phyloP scores from a whole-genome alignment of 75 land plant species.

The Adiantum capillusveneris region DNA sequence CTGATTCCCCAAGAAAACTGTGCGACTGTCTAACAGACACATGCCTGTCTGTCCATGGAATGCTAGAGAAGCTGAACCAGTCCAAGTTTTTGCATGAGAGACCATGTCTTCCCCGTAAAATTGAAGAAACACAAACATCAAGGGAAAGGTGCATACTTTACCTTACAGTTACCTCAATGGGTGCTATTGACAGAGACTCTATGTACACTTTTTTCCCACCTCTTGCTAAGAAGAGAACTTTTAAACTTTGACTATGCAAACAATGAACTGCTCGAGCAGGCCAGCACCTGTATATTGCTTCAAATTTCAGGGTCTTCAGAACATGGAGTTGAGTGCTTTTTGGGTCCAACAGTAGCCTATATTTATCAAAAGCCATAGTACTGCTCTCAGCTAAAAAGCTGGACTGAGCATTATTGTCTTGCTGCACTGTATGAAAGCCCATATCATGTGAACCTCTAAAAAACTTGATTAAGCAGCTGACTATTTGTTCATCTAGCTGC shows the following conservation, averaged over 20 bases:
- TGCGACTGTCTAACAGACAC: conserved; percentile 22
- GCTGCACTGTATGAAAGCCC: neutral
- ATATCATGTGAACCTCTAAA: conserved; percentile 19
- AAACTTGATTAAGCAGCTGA: conserved; percentile 57
- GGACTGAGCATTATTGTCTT: neutral
- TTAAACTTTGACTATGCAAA: conserved; percentile 63
- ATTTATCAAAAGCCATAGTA: conserved; percentile 4
- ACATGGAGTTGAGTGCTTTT: conserved; percentile 10
- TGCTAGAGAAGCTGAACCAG: conserved; percentile 75
- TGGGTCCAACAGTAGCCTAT: conserved; percentile 4
- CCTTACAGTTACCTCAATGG: conserved; percentile 82
- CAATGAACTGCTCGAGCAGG: conserved; percentile 48
- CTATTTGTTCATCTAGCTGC: conserved; percentile 74
- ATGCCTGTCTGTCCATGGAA: conserved; percentile 63
- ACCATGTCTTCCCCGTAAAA: neutral
- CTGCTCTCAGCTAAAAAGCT: neutral
- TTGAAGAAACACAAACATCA: no score
- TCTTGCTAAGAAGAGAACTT: conserved; percentile 57
- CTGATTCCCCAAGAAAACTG: conserved; percentile 43
- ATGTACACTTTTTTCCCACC: conserved; percentile 75
- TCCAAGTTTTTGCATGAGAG: neutral
- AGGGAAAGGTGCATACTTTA: no score
- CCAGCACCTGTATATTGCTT: conserved; percentile 21
- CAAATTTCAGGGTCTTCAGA: conserved; percentile 16
- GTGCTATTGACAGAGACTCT: conserved; percentile 59